Base-by-base conservation (phyloP, 2,329 filamentous ascomycete genomes). In the Aspergillus fischeri region DNA sequence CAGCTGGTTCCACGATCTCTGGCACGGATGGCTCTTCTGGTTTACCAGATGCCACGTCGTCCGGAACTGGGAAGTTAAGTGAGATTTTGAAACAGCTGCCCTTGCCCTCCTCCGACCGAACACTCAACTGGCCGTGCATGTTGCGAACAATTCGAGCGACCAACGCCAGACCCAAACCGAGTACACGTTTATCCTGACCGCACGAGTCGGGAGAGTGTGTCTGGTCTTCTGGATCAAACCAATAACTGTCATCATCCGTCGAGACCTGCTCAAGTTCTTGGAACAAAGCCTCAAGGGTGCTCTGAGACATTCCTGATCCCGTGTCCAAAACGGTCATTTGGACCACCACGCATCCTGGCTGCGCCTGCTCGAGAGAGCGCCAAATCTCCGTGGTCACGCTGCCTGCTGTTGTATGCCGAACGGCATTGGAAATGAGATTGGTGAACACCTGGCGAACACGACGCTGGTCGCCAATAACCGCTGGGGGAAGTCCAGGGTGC, bases 141-240 rank as follows among this genome's bases (percentile, higher is more conserved):
- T 92, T 96, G 17, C 87, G 84, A 32, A 96, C 81, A 41, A 91
- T 90, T 38, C 92, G 85, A 17, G 90, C 89, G 17, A 96, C 92
- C 11, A 95, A 81, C 0, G 92, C 92, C n/a, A 96, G 80, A 0
- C 92, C 92, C 9, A 96, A 81, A 0, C 92, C 92, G 1, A 96
- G 74, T 0, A 86, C 86, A 9, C 77, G 75, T 53, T 77, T 77
- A 14, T 63, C 53, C 17, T 53, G 50, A 11, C 41, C 51, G 24
- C 41, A 52, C 14, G 51, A 32, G 24, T 47, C 32, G 4, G 49
- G 56, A n/a, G 14, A 7, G 9, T 41, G 49, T 4, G 63, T 52
- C 8, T 71, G 63, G 6, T 70, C 65, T 32, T 73, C 73, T 1
- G 72, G 60, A 14, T 75, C 73, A 7, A 63, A n/a, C 11, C 73